These are phyloP conservation scores for Venturia nashicola DNA, from an alignment of 2,329 filamentous ascomycete genomes.

Conservation along the genomic window DNA sequence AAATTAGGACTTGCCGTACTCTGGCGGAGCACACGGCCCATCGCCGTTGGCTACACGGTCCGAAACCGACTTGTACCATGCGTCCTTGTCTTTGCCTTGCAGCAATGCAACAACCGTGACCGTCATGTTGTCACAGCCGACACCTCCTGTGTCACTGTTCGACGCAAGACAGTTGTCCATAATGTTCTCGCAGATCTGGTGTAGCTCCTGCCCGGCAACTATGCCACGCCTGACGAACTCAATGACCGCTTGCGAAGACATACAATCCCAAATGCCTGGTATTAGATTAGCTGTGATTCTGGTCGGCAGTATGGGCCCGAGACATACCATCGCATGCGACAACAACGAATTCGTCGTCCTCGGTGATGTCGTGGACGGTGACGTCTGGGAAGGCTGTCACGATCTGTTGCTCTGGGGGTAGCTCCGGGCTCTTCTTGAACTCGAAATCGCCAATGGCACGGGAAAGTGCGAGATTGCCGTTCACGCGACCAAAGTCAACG, in stretches of 20 bases:
- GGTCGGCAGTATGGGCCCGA: background rate
- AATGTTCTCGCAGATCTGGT: constrained; percentile 98
- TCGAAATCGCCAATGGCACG: constrained; percentile 98
- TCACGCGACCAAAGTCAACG: constrained; percentile 96
- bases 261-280: constrained; percentile 97
- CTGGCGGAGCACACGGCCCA: constrained; percentile 93
- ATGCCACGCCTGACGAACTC: constrained; percentile 96
- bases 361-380: constrained; percentile 74
- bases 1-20: constrained; percentile 75
- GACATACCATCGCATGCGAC: constrained; percentile 30
- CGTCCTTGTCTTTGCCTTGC: constrained; percentile 83
- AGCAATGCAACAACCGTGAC: constrained; percentile 86
- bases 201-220: constrained; percentile 86
- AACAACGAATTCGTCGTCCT: constrained; percentile 77
- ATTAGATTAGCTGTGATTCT: background rate
- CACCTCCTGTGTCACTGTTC: constrained; percentile 94
- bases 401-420: constrained; percentile 96
- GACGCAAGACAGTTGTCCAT: constrained; percentile 99
- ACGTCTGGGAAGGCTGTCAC: constrained; percentile 96
- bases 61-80: constrained; percentile 96
- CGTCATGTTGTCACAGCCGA: constrained; percentile 99
- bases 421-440: constrained; percentile 97
- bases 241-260: constrained; percentile 92
- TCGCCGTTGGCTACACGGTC: constrained; percentile 92
- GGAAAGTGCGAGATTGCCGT: constrained; percentile 92